Conservation (phyloP, 768 basidiomycete genomes). For the Lactifluus echinatus region DNA sequence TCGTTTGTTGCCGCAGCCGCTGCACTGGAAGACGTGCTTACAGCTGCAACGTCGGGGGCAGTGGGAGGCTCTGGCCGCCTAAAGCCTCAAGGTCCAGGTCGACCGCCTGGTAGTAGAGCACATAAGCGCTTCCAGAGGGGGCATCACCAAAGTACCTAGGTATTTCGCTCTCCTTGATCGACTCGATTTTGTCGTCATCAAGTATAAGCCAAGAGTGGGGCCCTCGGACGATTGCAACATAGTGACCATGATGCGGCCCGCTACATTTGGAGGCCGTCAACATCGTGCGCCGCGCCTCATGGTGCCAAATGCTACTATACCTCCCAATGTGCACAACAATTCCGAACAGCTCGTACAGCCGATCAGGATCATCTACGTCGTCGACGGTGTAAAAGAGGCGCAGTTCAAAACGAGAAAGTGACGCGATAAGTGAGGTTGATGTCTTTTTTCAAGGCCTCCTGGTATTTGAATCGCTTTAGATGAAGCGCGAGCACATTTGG, state of each 20-base stretch:
- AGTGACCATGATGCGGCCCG: slow-evolving; percentile 98
- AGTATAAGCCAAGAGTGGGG: slow-evolving; percentile 81
- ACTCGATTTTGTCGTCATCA: slow-evolving; percentile 89
- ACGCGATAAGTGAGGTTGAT: slow-evolving; percentile 96
- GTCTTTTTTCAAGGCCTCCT: slow-evolving; percentile 82
- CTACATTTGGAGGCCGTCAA: slow-evolving; percentile 33
- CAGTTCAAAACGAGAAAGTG: slow-evolving; percentile 89
- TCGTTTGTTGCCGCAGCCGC: neutral
- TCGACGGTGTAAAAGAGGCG: slow-evolving; percentile 96
- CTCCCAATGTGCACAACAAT: slow-evolving; percentile 99
- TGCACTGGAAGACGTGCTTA: neutral
- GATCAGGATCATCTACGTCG: slow-evolving; percentile 83
- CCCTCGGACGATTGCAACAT: slow-evolving; percentile 89
- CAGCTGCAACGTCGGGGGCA: slow-evolving; percentile 17
- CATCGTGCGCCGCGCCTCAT: slow-evolving; percentile 8
- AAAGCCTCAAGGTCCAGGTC: slow-evolving; percentile 81
- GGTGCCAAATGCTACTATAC: slow-evolving; percentile 38
- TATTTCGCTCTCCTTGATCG: slow-evolving; percentile 85
- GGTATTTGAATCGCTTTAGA: slow-evolving; percentile 97
- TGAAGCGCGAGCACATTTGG: slow-evolving; percentile 95
- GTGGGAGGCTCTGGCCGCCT: slow-evolving; percentile 28
- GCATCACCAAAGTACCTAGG: slow-evolving; percentile 92
- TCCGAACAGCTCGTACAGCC: slow-evolving; percentile 89
- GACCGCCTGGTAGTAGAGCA: slow-evolving; percentile 92
- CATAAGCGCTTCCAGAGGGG: slow-evolving; percentile 83